Evolutionary conservation across 2,329 filamentous ascomycete genomes (phyloP).

Genomic region (Colletotrichum spinosum): DNA sequence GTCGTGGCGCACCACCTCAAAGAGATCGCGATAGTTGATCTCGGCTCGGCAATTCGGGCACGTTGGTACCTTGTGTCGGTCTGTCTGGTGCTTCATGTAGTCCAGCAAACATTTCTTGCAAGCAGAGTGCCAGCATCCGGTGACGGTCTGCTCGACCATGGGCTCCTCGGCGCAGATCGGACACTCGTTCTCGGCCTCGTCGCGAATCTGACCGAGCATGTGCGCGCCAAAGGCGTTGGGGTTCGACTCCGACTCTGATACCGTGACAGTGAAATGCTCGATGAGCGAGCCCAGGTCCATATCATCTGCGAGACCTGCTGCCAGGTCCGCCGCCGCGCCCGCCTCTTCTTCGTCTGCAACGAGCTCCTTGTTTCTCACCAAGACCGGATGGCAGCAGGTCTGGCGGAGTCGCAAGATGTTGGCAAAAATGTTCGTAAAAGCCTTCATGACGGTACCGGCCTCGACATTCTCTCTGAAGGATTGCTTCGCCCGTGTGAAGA

Average conservation of each 20-base stretch:
- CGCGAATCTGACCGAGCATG: slow-evolving; percentile 90
- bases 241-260: slow-evolving; percentile 67
- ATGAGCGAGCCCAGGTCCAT: slow-evolving; percentile 95
- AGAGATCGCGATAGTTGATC: slow-evolving; percentile 86
- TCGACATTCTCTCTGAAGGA: slow-evolving; percentile 90
- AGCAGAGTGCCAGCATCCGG: slow-evolving; percentile 96
- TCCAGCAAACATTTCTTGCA: slow-evolving; percentile 94
- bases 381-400: slow-evolving; percentile 90
- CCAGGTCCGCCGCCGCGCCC: slow-evolving; percentile 79
- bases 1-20: slow-evolving; percentile 89
- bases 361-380: slow-evolving; percentile 86
- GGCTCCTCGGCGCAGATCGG: slow-evolving; percentile 96
- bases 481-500: slow-evolving; percentile 84
- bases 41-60: slow-evolving; percentile 93
- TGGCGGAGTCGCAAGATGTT: slow-evolving; percentile 94
- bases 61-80: slow-evolving; percentile 78
- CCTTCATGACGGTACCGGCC: slow-evolving; percentile 92
- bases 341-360: slow-evolving; percentile 91
- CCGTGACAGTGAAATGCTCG: slow-evolving; percentile 80
- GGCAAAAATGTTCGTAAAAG: slow-evolving; percentile 96
- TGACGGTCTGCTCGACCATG: slow-evolving; percentile 94
- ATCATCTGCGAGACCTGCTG: slow-evolving; percentile 87
- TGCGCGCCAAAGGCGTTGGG: slow-evolving; percentile 84
- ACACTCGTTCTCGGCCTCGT: slow-evolving; percentile 89
- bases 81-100: slow-evolving; percentile 88